phyloP scores from a whole-genome alignment of 306 rosid species.

The Trifolium dubium region DNA sequence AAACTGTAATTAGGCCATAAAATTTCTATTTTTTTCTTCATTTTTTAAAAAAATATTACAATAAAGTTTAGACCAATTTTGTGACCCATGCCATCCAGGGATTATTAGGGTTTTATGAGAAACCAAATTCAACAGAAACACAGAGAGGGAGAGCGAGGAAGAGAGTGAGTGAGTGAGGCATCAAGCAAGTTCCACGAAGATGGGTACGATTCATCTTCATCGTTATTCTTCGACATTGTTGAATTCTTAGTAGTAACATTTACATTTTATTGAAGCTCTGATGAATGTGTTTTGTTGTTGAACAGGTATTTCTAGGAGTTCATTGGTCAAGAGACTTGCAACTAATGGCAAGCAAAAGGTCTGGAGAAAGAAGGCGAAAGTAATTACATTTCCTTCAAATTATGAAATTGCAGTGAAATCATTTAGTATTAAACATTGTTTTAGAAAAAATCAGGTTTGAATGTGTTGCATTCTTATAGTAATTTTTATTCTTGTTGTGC shows the following conservation, averaged over 20 bases:
- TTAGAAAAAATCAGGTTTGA: too few relatives aligned
- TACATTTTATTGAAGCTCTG: background rate
- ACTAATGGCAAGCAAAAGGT: slow-evolving; percentile 50
- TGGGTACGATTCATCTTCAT: slow-evolving; percentile 24
- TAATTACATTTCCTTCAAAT: background rate
- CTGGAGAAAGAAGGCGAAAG: slow-evolving; percentile 51
- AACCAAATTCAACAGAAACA: too few relatives aligned
- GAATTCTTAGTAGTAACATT: background rate
- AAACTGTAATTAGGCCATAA: too few relatives aligned
- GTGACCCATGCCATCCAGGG: too few relatives aligned
- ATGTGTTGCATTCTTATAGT: too few relatives aligned
- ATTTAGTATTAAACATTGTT: too few relatives aligned
- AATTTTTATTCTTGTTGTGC: too few relatives aligned
- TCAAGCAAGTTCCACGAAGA: background rate
- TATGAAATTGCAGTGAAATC: too few relatives aligned
- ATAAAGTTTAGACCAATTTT: too few relatives aligned
- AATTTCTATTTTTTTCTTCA: too few relatives aligned
- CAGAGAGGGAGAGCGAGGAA: background rate
- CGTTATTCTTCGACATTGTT: background rate
- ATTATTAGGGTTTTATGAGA: too few relatives aligned
- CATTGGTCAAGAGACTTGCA: slow-evolving; percentile 49
- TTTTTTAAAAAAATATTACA: too few relatives aligned
- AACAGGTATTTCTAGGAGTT: slow-evolving; percentile 48
- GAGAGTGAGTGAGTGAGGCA: background rate
- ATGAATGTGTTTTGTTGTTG: background rate